These are phyloP conservation scores for Davidsoniella neocaledoniae DNA, from an alignment of 2,329 filamentous ascomycete genomes.

Conservation along the genomic window DNA sequence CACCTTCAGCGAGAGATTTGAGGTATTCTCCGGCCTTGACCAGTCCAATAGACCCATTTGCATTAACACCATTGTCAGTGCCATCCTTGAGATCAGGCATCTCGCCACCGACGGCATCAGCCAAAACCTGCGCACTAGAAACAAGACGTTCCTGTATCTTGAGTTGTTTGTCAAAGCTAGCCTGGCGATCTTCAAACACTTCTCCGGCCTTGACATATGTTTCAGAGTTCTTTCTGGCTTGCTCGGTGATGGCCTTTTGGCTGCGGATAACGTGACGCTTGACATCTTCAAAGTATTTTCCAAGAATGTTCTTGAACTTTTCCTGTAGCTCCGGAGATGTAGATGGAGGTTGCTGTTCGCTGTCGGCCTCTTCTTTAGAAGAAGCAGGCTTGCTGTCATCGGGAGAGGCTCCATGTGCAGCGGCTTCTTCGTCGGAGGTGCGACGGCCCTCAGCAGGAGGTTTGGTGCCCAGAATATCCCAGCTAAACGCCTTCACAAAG, in stretches of 20 bases:
- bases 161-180: slow-evolving; percentile 84
- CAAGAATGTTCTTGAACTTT: slow-evolving; percentile 71
- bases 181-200: slow-evolving; percentile 91
- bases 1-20: slow-evolving; percentile 72
- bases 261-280: slow-evolving; percentile 79
- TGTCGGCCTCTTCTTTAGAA: slow-evolving; percentile 14
- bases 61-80: slow-evolving; percentile 47
- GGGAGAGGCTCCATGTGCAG: slow-evolving; percentile 29
- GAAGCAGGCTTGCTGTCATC: not conserved
- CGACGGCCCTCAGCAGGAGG: slow-evolving; percentile 62
- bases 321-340: slow-evolving; percentile 62
- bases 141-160: slow-evolving; percentile 86
- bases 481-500: slow-evolving; percentile 91
- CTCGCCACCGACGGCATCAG: slow-evolving; percentile 72
- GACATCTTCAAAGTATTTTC: slow-evolving; percentile 82
- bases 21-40: slow-evolving; percentile 91
- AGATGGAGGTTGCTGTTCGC: slow-evolving; percentile 52
- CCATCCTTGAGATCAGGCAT: slow-evolving; percentile 89
- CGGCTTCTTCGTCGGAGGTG: slow-evolving; percentile 56
- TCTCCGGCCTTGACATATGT: slow-evolving; percentile 97
- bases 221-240: slow-evolving; percentile 89
- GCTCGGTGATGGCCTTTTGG: slow-evolving; percentile 71
- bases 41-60: slow-evolving; percentile 70
- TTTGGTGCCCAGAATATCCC: slow-evolving; percentile 81
- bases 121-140: slow-evolving; percentile 76